A percentile compares a stretch with the other conserved stretches of the same genome.
Conservation (phyloP, 805 yeast species). For the Candida ascalaphidarum region DNA sequence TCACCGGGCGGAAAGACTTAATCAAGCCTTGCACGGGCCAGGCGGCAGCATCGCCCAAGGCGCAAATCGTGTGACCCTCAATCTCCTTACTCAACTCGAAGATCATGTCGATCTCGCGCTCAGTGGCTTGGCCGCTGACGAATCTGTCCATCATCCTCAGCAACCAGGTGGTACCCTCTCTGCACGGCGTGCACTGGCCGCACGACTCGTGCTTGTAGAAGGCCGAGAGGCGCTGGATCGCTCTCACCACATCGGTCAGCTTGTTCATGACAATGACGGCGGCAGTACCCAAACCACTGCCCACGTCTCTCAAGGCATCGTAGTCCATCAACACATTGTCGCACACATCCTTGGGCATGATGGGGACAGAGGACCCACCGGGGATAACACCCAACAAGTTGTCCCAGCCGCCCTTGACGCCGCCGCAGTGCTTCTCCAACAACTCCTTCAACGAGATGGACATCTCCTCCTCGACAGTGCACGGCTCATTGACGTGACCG, state of each 20-base stretch:
- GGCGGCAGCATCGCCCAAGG: slow-evolving; percentile 87
- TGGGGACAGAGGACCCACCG: slow-evolving; percentile 86
- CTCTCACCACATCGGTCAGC: slow-evolving; percentile 75
- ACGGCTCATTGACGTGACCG: slow-evolving; percentile 87
- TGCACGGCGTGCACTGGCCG: slow-evolving; percentile 92
- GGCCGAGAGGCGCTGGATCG: slow-evolving; percentile 76
- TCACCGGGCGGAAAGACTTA: slow-evolving; percentile 74
- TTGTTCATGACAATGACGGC: slow-evolving; percentile 90
- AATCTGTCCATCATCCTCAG: slow-evolving; percentile 79
- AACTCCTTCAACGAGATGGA: slow-evolving; percentile 78
- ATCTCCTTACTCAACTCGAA: slow-evolving; percentile 78
- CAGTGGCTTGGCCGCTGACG: slow-evolving; percentile 69
- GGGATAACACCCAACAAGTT: slow-evolving; percentile 82
- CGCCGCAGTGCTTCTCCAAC: slow-evolving; percentile 85
- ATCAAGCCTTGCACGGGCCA: slow-evolving; percentile 92
- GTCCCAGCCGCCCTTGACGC: slow-evolving; percentile 90
- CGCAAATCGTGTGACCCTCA: slow-evolving; percentile 90
- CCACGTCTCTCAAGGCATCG: slow-evolving; percentile 78
- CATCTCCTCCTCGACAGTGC: slow-evolving; percentile 93
- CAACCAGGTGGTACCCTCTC: slow-evolving; percentile 89
- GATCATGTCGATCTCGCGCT: slow-evolving; percentile 77
- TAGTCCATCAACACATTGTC: slow-evolving; percentile 75
- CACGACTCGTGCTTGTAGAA: slow-evolving; percentile 90
- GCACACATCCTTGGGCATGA: slow-evolving; percentile 60
- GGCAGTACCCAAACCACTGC: slow-evolving; percentile 87